phyloP scores from a whole-genome alignment of 495 filamentous ascomycete species.

The Penicillium herquei region DNA sequence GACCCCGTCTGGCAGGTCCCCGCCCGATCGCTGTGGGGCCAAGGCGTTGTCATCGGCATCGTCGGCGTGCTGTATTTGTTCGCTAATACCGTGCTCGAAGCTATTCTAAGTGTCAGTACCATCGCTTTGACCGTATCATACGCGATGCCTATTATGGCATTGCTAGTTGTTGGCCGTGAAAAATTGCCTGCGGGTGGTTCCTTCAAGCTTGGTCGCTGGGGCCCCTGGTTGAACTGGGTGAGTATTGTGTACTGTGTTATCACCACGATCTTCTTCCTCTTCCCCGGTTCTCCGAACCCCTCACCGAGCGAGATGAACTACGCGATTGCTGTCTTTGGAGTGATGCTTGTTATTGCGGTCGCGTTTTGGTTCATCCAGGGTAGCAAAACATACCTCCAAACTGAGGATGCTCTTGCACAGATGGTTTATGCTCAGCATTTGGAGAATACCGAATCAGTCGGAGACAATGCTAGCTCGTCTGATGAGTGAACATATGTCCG shows the following conservation, averaged over 20 bases:
- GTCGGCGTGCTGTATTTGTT: conserved; percentile 47
- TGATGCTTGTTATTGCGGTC: conserved; percentile 46
- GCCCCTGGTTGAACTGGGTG: conserved; percentile 39
- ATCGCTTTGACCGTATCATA: conserved; percentile 50
- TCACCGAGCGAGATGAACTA: conserved; percentile 47
- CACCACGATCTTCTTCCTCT: conserved; percentile 50
- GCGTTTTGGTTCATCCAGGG: conserved; percentile 46
- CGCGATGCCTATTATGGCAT: conserved; percentile 43
- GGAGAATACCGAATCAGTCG: conserved; percentile 21
- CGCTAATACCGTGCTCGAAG: conserved; percentile 47
- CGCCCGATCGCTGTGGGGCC: conserved; percentile 43
- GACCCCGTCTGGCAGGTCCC: conserved; percentile 44
- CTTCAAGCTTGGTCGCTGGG: conserved; percentile 41
- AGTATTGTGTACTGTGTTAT: conserved; percentile 45
- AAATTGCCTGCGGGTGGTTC: conserved; percentile 39
- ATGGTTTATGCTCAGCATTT: conserved; percentile 43
- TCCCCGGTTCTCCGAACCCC: conserved; percentile 41
- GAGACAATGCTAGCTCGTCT: no score
- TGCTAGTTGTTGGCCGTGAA: conserved; percentile 42
- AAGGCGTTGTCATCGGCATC: conserved; percentile 40
- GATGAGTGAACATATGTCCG: no score
- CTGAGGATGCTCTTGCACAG: conserved; percentile 39
- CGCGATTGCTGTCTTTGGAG: conserved; percentile 50
- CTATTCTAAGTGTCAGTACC: conserved; percentile 50
- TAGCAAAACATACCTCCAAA: conserved; percentile 35